A percentile compares a stretch with the other conserved stretches of the same genome.
Evolutionary conservation across 2,329 filamentous ascomycete species (phyloP).

Genomic region (Neonectria faginata): DNA sequence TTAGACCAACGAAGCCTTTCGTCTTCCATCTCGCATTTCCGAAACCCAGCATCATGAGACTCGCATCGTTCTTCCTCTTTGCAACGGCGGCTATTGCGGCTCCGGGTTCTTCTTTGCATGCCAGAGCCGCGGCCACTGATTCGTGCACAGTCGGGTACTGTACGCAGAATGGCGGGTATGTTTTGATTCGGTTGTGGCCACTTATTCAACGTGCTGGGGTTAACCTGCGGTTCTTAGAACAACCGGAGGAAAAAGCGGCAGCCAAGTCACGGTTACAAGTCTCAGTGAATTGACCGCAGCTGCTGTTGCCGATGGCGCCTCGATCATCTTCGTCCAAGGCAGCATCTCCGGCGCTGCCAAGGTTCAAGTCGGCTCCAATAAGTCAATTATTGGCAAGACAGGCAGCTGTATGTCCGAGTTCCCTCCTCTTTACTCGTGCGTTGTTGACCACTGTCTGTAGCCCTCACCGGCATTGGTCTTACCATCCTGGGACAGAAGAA

Average conservation of each 20-base stretch:
- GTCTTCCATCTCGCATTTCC: not conserved
- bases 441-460: conserved; percentile 22
- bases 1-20: not conserved
- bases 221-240: conserved; percentile 14
- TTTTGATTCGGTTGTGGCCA: not conserved
- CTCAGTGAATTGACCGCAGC: conserved; percentile 35
- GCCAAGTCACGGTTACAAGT: conserved; percentile 29
- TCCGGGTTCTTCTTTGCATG: conserved; percentile 16
- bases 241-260: conserved; percentile 25
- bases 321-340: conserved; percentile 38
- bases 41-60: conserved; percentile 22
- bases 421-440: no score
- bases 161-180: conserved; percentile 42
- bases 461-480: conserved; percentile 35
- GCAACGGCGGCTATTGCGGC: conserved; percentile 20
- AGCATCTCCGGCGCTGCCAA: conserved; percentile 40
- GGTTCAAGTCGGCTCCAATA: conserved; percentile 40
- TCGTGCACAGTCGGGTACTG: conserved; percentile 34
- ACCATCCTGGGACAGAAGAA: conserved; percentile 51
- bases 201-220: rapidly evolving
- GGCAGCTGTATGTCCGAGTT: conserved; percentile 34
- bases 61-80: not conserved
- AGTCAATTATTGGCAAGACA: conserved; percentile 39
- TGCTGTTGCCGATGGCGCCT: conserved; percentile 25
- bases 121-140: conserved; percentile 31